Evolutionary conservation across 2,329 filamentous ascomycete species (phyloP).

Genomic region (Dendrostoma leiphaemia): DNA sequence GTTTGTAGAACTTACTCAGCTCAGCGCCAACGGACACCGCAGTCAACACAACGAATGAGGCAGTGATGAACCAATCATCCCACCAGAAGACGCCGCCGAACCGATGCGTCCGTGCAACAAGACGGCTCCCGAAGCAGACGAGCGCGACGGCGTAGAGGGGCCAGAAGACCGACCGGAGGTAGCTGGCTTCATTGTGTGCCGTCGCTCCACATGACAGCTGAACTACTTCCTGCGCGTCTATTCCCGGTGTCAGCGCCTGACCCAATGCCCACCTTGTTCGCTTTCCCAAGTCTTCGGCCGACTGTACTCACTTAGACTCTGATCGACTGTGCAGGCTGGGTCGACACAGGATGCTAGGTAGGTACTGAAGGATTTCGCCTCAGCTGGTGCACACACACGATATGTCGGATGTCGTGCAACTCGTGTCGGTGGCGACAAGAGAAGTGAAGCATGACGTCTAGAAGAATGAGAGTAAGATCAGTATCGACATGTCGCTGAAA

Average conservation of each 20-base stretch:
- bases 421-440: conserved; percentile 3
- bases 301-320: conserved; percentile 9
- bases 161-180: conserved; percentile 19
- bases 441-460: conserved; percentile 13
- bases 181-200: conserved; percentile 12
- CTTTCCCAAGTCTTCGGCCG: no score
- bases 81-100: conserved; percentile 22
- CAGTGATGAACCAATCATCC: conserved; percentile 25
- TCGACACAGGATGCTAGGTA: not conserved
- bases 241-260: not conserved
- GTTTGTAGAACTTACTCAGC: conserved; percentile 16
- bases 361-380: not conserved
- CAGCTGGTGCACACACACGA: conserved; percentile 10
- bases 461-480: not conserved
- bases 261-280: not conserved
- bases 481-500: not conserved
- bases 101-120: conserved; percentile 18
- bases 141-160: conserved; percentile 19
- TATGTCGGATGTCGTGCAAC: conserved; percentile 10
- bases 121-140: conserved; percentile 18
- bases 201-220: conserved; percentile 14
- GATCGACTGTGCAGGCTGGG: not conserved
- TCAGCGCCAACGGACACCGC: conserved; percentile 22
- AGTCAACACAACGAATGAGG: conserved; percentile 21
- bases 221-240: conserved; percentile 16